Evolutionary conservation across 2,329 filamentous ascomycete genomes (phyloP), one percentile per base, ranked within the genome.

Genomic region (Fusarium praegraminearum): DNA sequence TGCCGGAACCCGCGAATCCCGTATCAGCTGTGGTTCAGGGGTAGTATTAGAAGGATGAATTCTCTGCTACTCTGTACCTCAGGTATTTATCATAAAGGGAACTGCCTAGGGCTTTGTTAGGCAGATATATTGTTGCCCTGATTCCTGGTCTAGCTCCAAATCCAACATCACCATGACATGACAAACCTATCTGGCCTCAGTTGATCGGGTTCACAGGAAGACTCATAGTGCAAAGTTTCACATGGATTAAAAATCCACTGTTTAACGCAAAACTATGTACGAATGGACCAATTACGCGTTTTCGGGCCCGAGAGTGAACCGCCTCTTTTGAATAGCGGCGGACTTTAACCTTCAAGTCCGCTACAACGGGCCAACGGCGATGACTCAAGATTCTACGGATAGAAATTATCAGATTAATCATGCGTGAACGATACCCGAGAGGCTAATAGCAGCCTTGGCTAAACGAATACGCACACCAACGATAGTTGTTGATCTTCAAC

Each of bases 281-380:
- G 51, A 32, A 62, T 50, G 47, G 53, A 24, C 68, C 65, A 71
- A 69, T 65, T 26, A 47, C 47, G 45, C n/a, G n/a, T n/a, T 18
- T 41, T 46, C 50, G 28, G 41, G 38, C 22, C 67, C 67, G 64
- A 66, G 55, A 47, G 41, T 52, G 47, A 71, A 57, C 38, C 58
- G 41, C 32, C 30, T 46, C 33, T 24, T 24, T 32, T 46, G 47
- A 40, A 61, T 63, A 67, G 49, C 46, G 59, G 67, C 67, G 67
- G 67, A 71, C 46, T 70, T 70, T 46, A 5, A 36, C 26, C 50
- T 22, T 30, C 49, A 71, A 71, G 51, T 57, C 67, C 67, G 67
- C 60, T 55, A 45, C 41, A 49, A 57, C 33, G 33, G 55, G 53
- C 41, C 32, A 41, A 51, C 45, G 45, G 24, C 20, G 30, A 61